Base-by-base conservation (phyloP, 2,329 filamentous ascomycete species). In the Arthrobotrys iridis region DNA sequence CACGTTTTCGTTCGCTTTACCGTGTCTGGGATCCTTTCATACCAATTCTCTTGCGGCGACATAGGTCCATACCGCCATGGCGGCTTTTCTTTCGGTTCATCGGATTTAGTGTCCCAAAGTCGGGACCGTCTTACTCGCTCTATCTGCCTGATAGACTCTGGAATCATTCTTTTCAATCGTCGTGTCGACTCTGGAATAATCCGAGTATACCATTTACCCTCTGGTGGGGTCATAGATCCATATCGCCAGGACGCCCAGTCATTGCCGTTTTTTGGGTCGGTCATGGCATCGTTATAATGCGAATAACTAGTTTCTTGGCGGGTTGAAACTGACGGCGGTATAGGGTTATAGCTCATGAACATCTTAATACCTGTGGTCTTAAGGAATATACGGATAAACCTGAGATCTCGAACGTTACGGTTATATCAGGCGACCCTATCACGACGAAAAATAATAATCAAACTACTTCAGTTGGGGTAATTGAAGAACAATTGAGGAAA, bases 21-120 rank as follows among this genome's bases (percentile, higher is more conserved):
- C 11, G 59, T 64, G 11, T 59, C 43, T 3, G 68, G 68, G 15
- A 73, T 18, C 43, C 68, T 43, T 22, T 60, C 41, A 48, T 63
- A 63, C 59, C 59, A 63, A 37, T 10, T 18, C 43, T 50, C 28
- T 15, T 24, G 26, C 35, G 59, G 59, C 11, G 18, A 22, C 20
- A 37, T 33, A 8, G 11, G 6, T n/a, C n/a, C n/a, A n/a, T n/a
- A n/a, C n/a, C n/a, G n/a, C n/a, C n/a, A n/a, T n/a, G 20, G 55
- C 11, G 7, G 6, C 20, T 41, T n/a, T 15, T 30, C 37, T 1
- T 28, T 24, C 40, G 24, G 24, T 11, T 43, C 18, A 24, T 20
- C 33, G 20, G 20, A 33, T n/a, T 18, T 40, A 7, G 15, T 13
- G 20, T 33, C 41, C 26, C 37, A 6, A 3, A 2, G 22, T 20